A percentile compares a stretch with the other conserved stretches of the same genome.
phyloP scores from a whole-genome alignment of 2,329 filamentous ascomycete species.

The Pezicula radicicola region DNA sequence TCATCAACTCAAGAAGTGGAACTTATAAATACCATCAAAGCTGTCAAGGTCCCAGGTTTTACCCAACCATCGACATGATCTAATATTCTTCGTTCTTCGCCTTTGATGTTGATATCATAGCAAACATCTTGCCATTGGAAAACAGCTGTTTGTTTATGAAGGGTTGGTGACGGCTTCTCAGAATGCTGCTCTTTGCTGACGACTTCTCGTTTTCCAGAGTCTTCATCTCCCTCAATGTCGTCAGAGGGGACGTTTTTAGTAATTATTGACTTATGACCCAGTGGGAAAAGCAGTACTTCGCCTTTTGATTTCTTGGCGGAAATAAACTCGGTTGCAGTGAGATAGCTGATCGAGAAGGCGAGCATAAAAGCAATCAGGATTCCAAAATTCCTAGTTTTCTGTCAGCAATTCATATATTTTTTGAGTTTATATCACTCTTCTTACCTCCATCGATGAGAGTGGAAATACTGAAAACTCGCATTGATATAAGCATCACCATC shows the following conservation, averaged over 20 bases:
- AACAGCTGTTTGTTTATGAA: slow-evolving; percentile 20
- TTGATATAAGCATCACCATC: slow-evolving; percentile 55
- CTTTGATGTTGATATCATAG: slow-evolving; percentile 70
- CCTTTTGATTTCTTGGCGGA: slow-evolving; percentile 69
- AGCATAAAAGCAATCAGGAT: slow-evolving; percentile 62
- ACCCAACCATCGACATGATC: slow-evolving; percentile 68
- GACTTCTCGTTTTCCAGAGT: background rate
- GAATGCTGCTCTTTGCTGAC: slow-evolving; percentile 41
- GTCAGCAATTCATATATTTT: no score
- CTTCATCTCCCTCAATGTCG: background rate
- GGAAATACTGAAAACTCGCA: slow-evolving; percentile 54
- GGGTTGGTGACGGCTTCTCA: slow-evolving; percentile 1
- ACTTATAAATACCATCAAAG: slow-evolving; percentile 42
- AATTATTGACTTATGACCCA: slow-evolving; percentile 41
- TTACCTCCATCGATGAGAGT: slow-evolving; percentile 53
- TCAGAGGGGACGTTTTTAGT: background rate
- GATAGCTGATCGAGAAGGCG: slow-evolving; percentile 59
- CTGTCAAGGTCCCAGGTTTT: slow-evolving; percentile 65
- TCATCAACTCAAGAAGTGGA: no score
- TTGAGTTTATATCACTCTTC: no score
- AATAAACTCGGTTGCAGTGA: slow-evolving; percentile 58
- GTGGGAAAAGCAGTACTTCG: slow-evolving; percentile 70
- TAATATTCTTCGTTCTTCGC: slow-evolving; percentile 55
- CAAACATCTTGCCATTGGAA: slow-evolving; percentile 42
- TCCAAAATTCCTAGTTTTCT: slow-evolving; percentile 51